Evolutionary conservation across 179 eudicot genomes (phyloP), one percentile per base, ranked within the genome.

Genomic region (Heliamphora ciliata): DNA sequence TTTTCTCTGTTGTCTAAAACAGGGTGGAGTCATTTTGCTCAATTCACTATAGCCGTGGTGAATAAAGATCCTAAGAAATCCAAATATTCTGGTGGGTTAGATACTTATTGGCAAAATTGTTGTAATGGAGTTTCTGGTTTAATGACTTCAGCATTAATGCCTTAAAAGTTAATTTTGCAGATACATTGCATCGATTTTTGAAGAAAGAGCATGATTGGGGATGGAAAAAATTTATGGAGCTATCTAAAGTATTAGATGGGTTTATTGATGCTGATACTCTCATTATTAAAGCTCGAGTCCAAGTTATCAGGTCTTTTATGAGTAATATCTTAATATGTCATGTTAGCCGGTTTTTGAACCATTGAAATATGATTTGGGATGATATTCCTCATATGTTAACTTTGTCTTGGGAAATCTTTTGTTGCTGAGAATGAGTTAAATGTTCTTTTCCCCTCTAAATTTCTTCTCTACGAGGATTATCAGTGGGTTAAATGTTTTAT

Each of bases 1-100:
- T 51, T 60, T 40, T 44, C 69, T 76, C 63, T 64, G 52, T 55
- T 81, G 77, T 50, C 48, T 83, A 74, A 85, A 69, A 75, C 85
- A 93, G 99, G 98, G 59, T 97, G 99, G 99, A 90, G 97, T 84
- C 98, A 94, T 86, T 93, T 88, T 85, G 97, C 99, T n/a, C 99
- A 93, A 84, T 97, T 97, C 87, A 94, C 99, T 52, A 92, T 97
- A 65, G 91, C 93, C 63, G 97, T 96, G 84, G 94, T 90, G 86
- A 94, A 97, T 84, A 97, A 97, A 85, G 99, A 94, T 86, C 91
- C 92, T 3, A 97, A 89, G 81, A 93, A 93, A 78, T 90, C 97
- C 8, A 94, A 96, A 86, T 92, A 92, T 88, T 94, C 97, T 66
- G 99, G 99, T 96, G 31, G 67, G 87, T 84, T 81, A 51, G 9